A percentile compares a stretch with the other conserved stretches of the same genome.
These are phyloP conservation scores for Astrocystis sublimbata DNA, from an alignment of 495 filamentous ascomycete species.

Conservation along the genomic window DNA sequence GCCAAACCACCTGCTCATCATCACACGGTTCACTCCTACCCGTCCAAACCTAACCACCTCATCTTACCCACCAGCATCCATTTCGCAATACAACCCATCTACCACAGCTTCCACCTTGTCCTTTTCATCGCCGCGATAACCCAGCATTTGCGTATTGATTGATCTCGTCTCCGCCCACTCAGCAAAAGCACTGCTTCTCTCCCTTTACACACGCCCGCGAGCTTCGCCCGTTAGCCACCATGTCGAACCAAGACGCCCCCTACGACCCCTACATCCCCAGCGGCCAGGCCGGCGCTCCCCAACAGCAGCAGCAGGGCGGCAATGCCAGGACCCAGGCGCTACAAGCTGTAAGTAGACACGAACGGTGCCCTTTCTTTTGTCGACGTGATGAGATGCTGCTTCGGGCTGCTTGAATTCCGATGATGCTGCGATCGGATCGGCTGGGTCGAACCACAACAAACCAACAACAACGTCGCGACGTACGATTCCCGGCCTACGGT, in stretches of 20 bases:
- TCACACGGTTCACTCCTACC: not conserved
- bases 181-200: conserved; percentile 5
- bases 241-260: conserved; percentile 73
- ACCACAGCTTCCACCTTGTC: not conserved
- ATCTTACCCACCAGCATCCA: conserved; percentile 9
- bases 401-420: conserved; percentile 19
- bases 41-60: not conserved
- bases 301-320: conserved; percentile 43
- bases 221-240: conserved; percentile 43
- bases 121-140: conserved; percentile 13
- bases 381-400: conserved; percentile 23
- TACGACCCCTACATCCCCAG: conserved; percentile 92
- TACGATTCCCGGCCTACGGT: not conserved
- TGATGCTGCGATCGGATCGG: conserved; percentile 1
- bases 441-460: not conserved
- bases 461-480: not conserved
- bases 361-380: conserved; percentile 3
- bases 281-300: conserved; percentile 46
- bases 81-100: conserved; percentile 13
- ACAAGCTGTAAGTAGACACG: conserved; percentile 69
- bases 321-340: conserved; percentile 62
- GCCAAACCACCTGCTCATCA: not conserved
- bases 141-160: not conserved
- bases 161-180: not conserved
- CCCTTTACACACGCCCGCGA: conserved; percentile 18